phyloP scores from a whole-genome alignment of 345 rosid genomes.

The Bruguiera sexangula region DNA sequence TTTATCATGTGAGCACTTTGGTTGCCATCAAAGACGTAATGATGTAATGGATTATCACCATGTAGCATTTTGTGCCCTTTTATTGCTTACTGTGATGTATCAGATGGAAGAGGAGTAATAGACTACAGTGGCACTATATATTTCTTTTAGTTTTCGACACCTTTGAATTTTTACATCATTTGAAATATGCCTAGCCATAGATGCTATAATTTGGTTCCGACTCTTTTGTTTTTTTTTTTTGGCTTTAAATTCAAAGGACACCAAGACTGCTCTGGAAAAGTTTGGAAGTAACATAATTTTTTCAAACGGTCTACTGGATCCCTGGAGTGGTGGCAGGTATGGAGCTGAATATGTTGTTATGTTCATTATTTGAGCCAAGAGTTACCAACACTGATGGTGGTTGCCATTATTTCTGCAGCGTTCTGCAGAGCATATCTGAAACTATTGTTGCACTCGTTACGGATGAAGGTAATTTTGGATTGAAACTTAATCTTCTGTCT shows the following conservation, averaged over 20 bases:
- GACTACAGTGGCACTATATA: not conserved
- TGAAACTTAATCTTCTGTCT: constrained; percentile 9
- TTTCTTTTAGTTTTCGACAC: not conserved
- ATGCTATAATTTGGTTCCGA: constrained; percentile 7
- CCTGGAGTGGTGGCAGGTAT: constrained; percentile 97
- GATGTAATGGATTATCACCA: not conserved
- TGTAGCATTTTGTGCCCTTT: not conserved
- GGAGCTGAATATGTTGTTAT: constrained; percentile 4
- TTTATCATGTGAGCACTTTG: not conserved
- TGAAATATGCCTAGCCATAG: not conserved
- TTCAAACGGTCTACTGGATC: constrained; percentile 91
- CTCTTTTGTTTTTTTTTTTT: not conserved
- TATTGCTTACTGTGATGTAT: not conserved
- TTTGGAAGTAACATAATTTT: constrained; percentile 94
- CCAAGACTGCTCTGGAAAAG: constrained; percentile 50
- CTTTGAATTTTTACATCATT: not conserved
- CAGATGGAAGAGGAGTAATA: not conserved
- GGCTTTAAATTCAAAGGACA: constrained; percentile 47
- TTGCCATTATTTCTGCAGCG: constrained; percentile 47
- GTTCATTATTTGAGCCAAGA: not conserved
- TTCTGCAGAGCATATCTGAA: constrained; percentile 67
- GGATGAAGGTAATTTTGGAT: constrained; percentile 62
- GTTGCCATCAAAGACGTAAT: not conserved
- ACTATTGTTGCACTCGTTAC: constrained; percentile 79
- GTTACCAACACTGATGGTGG: constrained; percentile 16